Base-by-base conservation (phyloP, 169 alveolate genomes). In the Theileria equi region DNA sequence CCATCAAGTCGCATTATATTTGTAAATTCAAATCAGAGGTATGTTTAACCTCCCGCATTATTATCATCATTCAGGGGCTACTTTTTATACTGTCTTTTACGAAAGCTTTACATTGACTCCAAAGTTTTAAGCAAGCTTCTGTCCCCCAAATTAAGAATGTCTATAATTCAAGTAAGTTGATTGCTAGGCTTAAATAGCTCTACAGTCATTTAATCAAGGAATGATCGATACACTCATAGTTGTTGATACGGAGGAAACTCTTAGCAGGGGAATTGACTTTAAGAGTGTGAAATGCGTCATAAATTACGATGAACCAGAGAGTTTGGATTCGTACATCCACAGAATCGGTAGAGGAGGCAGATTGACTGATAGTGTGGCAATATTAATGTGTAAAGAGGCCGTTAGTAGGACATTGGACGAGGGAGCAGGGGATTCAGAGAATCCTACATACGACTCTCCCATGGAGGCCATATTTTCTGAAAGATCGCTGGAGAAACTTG, bases 191-290 rank as follows among this genome's bases (percentile, higher is more conserved):
- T n/a, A n/a, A n/a, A n/a, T n/a, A n/a, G n/a, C n/a, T 4, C 23
- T 61, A 5, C 10, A 61, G 53, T 49, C 55, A 38, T 76, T 76
- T 40, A 76, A 76, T 65, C 71, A 67, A 53, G 80, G 85, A 21
- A 36, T 40, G 5, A 48, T 76, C 26, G 61, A 58, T 23, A 43
- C 59, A 2, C 70, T 76, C 25, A 76, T 76, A 1, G 45, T 65
- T 1, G 66, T 64, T 5, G 80, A 63, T 26, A 74, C 64, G 25
- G 80, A 62, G 40, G 60, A 95, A 61, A 78, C 91, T 53, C 71
- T 93, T 81, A 89, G 95, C 13, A 87, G 99, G 55, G 99, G 99
- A 23, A 70, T 97, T 53, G 99, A 98, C 83, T 96, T 98, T 45
- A 95, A 96, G 66, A 97, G 94, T 52, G 92, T 95, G 50, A 91